Conservation (phyloP, 2,329 filamentous ascomycete species). For the Lachnellula arida region DNA sequence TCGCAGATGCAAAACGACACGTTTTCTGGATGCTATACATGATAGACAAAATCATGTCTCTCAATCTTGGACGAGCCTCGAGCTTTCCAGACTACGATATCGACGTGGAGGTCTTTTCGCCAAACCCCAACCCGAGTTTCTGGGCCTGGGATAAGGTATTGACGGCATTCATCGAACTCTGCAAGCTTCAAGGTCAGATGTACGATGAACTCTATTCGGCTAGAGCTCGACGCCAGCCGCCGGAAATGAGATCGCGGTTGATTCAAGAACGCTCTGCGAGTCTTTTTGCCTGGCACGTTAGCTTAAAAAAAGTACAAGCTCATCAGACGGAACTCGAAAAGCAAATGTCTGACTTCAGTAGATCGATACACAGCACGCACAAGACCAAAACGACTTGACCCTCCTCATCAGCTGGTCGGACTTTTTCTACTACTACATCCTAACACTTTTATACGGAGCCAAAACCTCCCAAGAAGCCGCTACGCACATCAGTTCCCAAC, state of each 20-base stretch:
- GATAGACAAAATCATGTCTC: conserved; percentile 17
- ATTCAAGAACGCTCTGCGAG: conserved; percentile 7
- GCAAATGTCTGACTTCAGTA: neutral
- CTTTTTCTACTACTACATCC: conserved; percentile 14
- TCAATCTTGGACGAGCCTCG: conserved; percentile 14
- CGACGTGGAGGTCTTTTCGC: conserved; percentile 11
- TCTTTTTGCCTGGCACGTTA: conserved; percentile 8
- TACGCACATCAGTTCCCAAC: conserved; percentile 13
- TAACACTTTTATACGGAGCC: conserved; percentile 14
- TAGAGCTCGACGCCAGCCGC: conserved; percentile 1
- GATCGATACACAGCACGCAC: conserved; percentile 9
- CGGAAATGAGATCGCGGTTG: conserved; percentile 4
- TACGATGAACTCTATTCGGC: conserved; percentile 16
- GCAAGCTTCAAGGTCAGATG: conserved; percentile 10
- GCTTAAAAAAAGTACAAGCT: conserved; percentile 8
- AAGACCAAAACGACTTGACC: conserved; percentile 8
- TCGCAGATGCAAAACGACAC: conserved; percentile 13
- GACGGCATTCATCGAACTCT: conserved; percentile 9
- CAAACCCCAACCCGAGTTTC: conserved; percentile 1
- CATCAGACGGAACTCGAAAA: neutral
- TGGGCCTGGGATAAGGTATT: conserved; percentile 11
- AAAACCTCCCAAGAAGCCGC: conserved; percentile 7
- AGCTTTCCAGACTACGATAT: conserved; percentile 17
- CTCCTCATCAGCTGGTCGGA: conserved; percentile 13
- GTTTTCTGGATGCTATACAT: conserved; percentile 18